A percentile compares a stretch with the other conserved stretches of the same genome.
phyloP scores from a whole-genome alignment of 371 early-diverging fungal genomes.

The Smittium mucronatum region DNA sequence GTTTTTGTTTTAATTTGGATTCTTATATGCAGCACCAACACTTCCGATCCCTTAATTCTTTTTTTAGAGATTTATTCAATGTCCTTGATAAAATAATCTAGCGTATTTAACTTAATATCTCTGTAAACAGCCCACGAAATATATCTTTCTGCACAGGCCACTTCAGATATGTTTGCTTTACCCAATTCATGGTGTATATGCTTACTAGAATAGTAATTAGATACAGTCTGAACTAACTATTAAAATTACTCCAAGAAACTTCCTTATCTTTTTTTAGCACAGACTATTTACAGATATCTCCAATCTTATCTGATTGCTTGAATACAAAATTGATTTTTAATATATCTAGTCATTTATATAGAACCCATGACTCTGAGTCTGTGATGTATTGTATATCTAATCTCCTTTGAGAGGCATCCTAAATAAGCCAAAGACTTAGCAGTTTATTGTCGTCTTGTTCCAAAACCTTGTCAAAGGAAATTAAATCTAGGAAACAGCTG shows the following conservation, averaged over 20 bases:
- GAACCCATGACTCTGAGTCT: background rate
- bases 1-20: background rate
- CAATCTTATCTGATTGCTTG: background rate
- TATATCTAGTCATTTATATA: background rate
- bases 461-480: background rate
- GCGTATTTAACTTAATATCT: background rate
- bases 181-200: background rate
- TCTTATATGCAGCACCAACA: background rate
- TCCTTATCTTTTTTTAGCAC: background rate
- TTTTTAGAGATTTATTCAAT: background rate
- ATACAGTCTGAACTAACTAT: background rate
- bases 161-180: background rate
- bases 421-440: background rate
- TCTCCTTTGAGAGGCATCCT: background rate
- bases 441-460: background rate
- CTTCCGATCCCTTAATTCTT: background rate
- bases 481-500: background rate
- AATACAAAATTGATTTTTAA: background rate
- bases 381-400: background rate
- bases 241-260: background rate
- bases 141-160: background rate
- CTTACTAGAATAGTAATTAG: background rate
- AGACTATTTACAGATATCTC: background rate
- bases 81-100: background rate
- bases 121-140: background rate